These are phyloP conservation scores for Diaporthe sp. DNA, from an alignment of 2,329 filamentous ascomycete genomes.

Conservation along the genomic window DNA sequence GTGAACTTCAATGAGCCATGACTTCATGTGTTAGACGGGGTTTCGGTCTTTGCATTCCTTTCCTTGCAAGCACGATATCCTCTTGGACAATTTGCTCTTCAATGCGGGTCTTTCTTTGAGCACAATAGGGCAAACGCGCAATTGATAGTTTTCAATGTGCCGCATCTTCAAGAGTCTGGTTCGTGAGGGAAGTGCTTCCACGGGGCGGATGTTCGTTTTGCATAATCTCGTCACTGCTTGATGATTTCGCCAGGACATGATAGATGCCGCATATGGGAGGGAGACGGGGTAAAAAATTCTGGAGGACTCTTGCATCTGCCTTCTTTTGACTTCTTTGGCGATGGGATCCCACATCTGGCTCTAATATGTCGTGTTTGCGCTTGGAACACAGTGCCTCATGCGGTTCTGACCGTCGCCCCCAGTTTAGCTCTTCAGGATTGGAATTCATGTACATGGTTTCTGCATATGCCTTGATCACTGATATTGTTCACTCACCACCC, in stretches of 20 bases:
- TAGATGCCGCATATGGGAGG: constrained; percentile 27
- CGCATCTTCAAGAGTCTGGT: not conserved
- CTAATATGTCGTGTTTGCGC: not conserved
- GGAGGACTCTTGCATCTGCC: constrained; percentile 24
- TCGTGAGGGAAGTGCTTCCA: constrained; percentile 20
- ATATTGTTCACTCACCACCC: not conserved
- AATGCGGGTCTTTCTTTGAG: not conserved
- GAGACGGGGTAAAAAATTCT: not conserved
- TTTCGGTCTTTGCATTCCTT: not conserved
- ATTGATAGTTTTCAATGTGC: constrained; percentile 30
- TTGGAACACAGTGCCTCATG: not conserved
- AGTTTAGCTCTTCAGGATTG: constrained; percentile 13
- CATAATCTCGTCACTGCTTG: constrained; percentile 26
- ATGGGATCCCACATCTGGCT: not conserved
- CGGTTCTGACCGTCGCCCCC: not conserved
- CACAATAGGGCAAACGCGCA: not conserved
- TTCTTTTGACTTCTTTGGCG: constrained; percentile 32
- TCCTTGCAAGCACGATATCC: not conserved
- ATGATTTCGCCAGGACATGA: constrained; percentile 28
- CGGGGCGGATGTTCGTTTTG: constrained; percentile 19
- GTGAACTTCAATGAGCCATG: not conserved
- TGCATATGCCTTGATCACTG: not conserved
- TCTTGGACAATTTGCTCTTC: not conserved
- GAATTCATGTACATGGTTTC: constrained; percentile 28
- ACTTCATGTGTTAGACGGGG: not conserved